Percentiles rank a stretch among this genome's conserved stretches.
These are phyloP conservation scores for Cladosporium sp. DNA, from an alignment of 2,329 filamentous ascomycete species.

Conservation along the genomic window DNA sequence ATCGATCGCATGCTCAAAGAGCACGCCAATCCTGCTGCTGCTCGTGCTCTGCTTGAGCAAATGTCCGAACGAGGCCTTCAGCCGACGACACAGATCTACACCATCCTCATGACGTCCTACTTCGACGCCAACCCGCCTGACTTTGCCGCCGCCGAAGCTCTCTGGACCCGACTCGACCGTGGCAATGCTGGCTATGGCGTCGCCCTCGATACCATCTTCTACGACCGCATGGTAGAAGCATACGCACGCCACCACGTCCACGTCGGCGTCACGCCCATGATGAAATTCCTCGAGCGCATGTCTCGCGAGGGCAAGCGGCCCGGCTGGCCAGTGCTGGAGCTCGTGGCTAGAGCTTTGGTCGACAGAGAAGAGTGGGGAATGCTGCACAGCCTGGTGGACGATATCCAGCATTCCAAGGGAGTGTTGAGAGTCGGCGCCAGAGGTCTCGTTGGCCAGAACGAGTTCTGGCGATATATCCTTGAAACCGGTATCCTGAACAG, in stretches of 20 bases:
- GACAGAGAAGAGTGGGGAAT: constrained; percentile 38
- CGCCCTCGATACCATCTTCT: constrained; percentile 58
- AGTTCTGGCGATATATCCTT: constrained; percentile 32
- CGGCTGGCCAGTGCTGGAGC: constrained; percentile 43
- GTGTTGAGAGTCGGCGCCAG: constrained; percentile 25
- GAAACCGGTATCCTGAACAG: constrained; percentile 24
- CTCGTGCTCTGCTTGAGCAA: constrained; percentile 62
- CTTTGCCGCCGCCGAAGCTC: constrained; percentile 57
- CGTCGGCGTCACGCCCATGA: constrained; percentile 51
- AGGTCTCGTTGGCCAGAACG: constrained; percentile 27
- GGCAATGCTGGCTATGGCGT: constrained; percentile 30
- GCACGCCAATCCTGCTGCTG: constrained; percentile 49
- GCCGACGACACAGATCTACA: constrained; percentile 68
- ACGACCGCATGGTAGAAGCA: constrained; percentile 69
- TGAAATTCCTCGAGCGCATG: constrained; percentile 44
- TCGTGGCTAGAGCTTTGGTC: constrained; percentile 41
- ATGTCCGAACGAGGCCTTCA: constrained; percentile 58
- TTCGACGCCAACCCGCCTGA: constrained; percentile 58
- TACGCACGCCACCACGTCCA: constrained; percentile 52
- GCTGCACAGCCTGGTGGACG: constrained; percentile 38
- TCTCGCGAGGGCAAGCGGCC: constrained; percentile 42
- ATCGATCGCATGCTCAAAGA: constrained; percentile 63
- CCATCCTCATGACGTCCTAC: constrained; percentile 69
- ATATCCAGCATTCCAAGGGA: constrained; percentile 39
- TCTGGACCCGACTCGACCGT: constrained; percentile 54